A percentile compares a stretch with the other conserved stretches of the same genome.
phyloP scores from a whole-genome alignment of 768 basidiomycete species.

The Mrakia hoshinonis region DNA sequence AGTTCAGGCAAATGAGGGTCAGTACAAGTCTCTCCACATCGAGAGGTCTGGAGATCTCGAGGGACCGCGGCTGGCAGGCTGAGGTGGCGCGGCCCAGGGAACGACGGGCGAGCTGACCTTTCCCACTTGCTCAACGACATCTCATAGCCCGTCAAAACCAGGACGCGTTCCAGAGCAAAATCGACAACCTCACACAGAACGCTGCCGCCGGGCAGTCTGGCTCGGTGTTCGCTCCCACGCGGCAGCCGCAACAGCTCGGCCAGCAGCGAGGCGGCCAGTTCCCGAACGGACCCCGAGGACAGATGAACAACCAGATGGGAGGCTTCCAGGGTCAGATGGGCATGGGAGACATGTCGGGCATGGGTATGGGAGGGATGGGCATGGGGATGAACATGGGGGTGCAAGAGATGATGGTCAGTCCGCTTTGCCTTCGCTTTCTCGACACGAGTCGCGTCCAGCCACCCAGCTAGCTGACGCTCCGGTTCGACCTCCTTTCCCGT shows the following conservation, averaged over 20 bases:
- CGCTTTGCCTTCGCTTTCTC: background rate
- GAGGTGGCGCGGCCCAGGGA: no score
- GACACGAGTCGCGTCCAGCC: no score
- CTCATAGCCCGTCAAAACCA: conserved; percentile 7
- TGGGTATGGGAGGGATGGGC: conserved; percentile 21
- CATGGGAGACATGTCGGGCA: conserved; percentile 44
- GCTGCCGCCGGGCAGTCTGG: background rate
- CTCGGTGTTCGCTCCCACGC: background rate
- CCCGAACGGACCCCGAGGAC: conserved; percentile 40
- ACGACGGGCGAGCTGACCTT: no score
- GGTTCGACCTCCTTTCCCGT: no score
- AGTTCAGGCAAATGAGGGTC: conserved; percentile 7
- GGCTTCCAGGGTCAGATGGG: conserved; percentile 53
- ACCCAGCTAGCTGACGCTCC: background rate
- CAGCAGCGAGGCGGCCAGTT: background rate
- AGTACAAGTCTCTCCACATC: background rate
- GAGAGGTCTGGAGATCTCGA: no score
- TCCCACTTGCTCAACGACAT: no score
- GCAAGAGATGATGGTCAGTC: conserved; percentile 78
- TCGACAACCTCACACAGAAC: conserved; percentile 21
- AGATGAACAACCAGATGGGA: conserved; percentile 37
- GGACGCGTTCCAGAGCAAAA: conserved; percentile 24
- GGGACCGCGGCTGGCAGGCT: no score
- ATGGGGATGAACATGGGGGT: conserved; percentile 51
- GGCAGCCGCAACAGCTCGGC: conserved; percentile 8